A percentile compares a stretch with the other conserved stretches of the same genome.
Conservation (phyloP, 2,329 filamentous ascomycete species). For the Dactylellina parvicollis region DNA sequence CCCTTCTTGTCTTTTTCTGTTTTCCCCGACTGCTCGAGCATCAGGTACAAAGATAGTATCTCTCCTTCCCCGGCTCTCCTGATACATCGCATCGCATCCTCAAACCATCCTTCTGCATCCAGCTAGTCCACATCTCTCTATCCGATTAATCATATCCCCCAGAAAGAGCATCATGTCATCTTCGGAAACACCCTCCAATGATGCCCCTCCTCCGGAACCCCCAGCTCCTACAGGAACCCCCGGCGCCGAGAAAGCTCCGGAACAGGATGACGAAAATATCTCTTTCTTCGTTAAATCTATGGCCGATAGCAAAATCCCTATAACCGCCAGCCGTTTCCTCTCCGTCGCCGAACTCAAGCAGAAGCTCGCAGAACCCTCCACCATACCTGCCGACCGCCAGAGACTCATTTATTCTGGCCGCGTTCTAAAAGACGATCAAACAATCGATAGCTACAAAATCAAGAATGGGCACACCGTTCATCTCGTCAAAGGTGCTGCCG, state of each 20-base stretch:
- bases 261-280: conserved; percentile 75
- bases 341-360: conserved; percentile 87
- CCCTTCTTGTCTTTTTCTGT: background rate
- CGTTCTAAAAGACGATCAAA: conserved; percentile 94
- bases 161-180: conserved; percentile 54
- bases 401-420: conserved; percentile 97
- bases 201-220: conserved; percentile 54
- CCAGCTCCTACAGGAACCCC: conserved; percentile 55
- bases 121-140: conserved; percentile 2
- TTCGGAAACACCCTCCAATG: conserved; percentile 52
- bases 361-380: conserved; percentile 88
- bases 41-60: background rate
- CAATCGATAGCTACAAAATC: conserved; percentile 87
- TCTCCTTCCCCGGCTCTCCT: conserved; percentile 1
- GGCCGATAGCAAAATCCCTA: conserved; percentile 82
- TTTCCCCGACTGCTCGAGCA: conserved; percentile 1
- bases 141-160: conserved; percentile 7
- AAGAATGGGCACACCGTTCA: conserved; percentile 96
- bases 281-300: conserved; percentile 99
- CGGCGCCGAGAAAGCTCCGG: conserved; percentile 70
- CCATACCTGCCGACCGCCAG: conserved; percentile 86
- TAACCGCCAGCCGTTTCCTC: conserved; percentile 80
- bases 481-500: conserved; percentile 89
- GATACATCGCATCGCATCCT: no score
- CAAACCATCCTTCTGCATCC: background rate